These are phyloP conservation scores for Fomitopsis palustris DNA, from an alignment of 1,284 basidiomycete species.

Conservation along the genomic window DNA sequence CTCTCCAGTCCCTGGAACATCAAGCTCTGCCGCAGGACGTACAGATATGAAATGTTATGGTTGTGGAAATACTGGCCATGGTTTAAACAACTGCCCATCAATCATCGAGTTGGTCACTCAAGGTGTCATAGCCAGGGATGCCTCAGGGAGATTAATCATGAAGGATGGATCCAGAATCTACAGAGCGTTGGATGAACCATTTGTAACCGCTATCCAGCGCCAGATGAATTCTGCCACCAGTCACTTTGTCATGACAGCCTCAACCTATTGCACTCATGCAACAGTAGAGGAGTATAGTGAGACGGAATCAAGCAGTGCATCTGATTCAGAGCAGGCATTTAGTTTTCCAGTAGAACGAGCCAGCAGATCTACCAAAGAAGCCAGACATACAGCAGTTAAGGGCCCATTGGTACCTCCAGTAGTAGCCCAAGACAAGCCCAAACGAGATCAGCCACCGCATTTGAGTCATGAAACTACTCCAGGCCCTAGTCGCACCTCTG, in stretches of 20 bases:
- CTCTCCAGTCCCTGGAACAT: too few species aligned
- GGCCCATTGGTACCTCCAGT: not conserved
- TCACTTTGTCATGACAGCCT: not conserved
- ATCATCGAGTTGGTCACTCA: not conserved
- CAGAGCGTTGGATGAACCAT: not conserved
- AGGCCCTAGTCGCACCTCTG: not conserved
- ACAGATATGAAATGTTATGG: not conserved
- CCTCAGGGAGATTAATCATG: not conserved
- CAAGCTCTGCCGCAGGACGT: not conserved
- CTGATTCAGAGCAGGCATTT: not conserved
- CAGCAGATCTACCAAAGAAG: not conserved
- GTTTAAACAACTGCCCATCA: not conserved
- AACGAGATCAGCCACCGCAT: not conserved
- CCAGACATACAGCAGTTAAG: not conserved
- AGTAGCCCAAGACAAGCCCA: not conserved
- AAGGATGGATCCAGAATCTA: not conserved
- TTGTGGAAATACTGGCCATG: not conserved
- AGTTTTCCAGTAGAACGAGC: not conserved
- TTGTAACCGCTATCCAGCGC: not conserved
- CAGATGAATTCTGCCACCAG: not conserved
- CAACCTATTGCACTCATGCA: not conserved
- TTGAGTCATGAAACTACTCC: not conserved
- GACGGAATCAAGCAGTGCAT: not conserved
- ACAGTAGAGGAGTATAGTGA: not conserved
- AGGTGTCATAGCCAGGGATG: not conserved